phyloP scores from a whole-genome alignment of 495 filamentous ascomycete species.

The Xylaria venustula region DNA sequence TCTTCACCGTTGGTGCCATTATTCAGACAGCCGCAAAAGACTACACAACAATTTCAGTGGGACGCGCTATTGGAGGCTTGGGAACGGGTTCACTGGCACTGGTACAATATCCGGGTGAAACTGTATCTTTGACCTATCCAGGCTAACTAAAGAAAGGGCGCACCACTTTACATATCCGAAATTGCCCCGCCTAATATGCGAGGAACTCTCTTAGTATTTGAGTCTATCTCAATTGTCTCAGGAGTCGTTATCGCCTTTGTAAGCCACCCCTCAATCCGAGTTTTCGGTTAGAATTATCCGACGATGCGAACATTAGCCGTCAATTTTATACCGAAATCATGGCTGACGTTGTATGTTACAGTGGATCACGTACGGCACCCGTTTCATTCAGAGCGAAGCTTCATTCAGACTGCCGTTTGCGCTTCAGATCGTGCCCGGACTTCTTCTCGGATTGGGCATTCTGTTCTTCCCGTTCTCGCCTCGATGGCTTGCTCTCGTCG shows the following conservation, averaged over 20 bases:
- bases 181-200: slow-evolving; percentile 57
- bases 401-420: slow-evolving; percentile 43
- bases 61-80: slow-evolving; percentile 50
- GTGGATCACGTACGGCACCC: too few species aligned
- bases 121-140: too few species aligned
- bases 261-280: slow-evolving; percentile 26
- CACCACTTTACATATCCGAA: slow-evolving; percentile 55
- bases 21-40: slow-evolving; percentile 42
- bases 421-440: slow-evolving; percentile 49
- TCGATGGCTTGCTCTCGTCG: slow-evolving; percentile 51
- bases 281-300: slow-evolving; percentile 47
- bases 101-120: too few species aligned
- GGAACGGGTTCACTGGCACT: slow-evolving; percentile 35
- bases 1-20: slow-evolving; percentile 33
- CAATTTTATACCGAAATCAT: slow-evolving; percentile 41
- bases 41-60: slow-evolving; percentile 43
- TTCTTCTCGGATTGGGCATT: slow-evolving; percentile 48
- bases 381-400: too few species aligned
- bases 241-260: slow-evolving; percentile 28
- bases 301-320: slow-evolving; percentile 36
- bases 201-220: slow-evolving; percentile 51
- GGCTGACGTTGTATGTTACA: too few species aligned
- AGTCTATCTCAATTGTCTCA: slow-evolving; percentile 51
- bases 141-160: too few species aligned
- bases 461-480: slow-evolving; percentile 40